Evolutionary conservation across 352 stramenopile species (phyloP).

Genomic region (Phytophthora pisi): DNA sequence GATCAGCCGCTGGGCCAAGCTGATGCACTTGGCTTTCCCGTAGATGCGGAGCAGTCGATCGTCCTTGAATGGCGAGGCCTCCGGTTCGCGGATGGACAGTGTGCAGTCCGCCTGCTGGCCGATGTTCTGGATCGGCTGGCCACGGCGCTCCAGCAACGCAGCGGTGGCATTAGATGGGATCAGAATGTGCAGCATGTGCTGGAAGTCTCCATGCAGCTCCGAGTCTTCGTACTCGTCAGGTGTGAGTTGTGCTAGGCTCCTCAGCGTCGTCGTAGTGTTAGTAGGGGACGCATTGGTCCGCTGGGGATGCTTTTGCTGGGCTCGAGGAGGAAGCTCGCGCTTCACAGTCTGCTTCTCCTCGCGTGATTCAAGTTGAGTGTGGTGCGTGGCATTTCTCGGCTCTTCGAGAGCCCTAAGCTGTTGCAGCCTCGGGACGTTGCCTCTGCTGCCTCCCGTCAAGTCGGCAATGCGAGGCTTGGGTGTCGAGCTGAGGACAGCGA

Average conservation of each 20-base stretch:
- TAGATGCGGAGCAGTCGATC: conserved; percentile 65
- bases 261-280: conserved; percentile 7
- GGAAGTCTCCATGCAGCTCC: conserved; percentile 59
- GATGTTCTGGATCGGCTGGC: conserved; percentile 56
- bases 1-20: conserved; percentile 63
- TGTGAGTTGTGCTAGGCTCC: conserved; percentile 31
- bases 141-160: conserved; percentile 58
- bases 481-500: conserved; percentile 25
- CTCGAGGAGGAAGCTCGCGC: conserved; percentile 8
- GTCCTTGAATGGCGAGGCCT: conserved; percentile 51
- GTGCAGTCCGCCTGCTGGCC: conserved; percentile 52
- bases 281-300: background rate
- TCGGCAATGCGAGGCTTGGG: conserved; percentile 14
- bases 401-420: conserved; percentile 25
- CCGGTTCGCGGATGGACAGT: conserved; percentile 55
- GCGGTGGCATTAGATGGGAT: conserved; percentile 58
- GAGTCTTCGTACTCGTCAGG: conserved; percentile 61
- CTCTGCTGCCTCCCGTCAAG: conserved; percentile 12
- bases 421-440: conserved; percentile 13
- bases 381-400: conserved; percentile 11
- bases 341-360: conserved; percentile 10
- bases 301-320: conserved; percentile 16
- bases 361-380: conserved; percentile 2
- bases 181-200: conserved; percentile 67
- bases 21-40: conserved; percentile 63